These are phyloP conservation scores for Lantana camara DNA, from an alignment of 257 asterid species.

Conservation along the genomic window DNA sequence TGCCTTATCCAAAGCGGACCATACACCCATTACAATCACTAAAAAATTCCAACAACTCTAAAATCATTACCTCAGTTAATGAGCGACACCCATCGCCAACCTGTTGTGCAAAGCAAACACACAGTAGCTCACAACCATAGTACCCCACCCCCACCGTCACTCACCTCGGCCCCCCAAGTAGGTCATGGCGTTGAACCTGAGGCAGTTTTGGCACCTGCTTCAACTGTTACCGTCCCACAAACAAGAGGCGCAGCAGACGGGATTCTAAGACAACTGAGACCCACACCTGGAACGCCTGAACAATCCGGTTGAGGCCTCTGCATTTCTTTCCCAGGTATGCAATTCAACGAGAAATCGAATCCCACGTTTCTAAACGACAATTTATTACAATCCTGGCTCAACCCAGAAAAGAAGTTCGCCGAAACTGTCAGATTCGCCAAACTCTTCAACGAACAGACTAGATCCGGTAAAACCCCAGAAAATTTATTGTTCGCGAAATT, in stretches of 20 bases:
- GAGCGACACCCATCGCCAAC: conserved; percentile 35
- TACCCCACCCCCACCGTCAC: background rate
- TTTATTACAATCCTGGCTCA: conserved; percentile 55
- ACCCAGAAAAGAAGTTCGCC: conserved; percentile 64
- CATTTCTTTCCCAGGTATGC: conserved; percentile 58
- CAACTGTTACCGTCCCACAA: conserved; percentile 48
- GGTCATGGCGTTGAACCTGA: conserved; percentile 5
- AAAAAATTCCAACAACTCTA: conserved; percentile 22
- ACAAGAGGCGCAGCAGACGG: conserved; percentile 47
- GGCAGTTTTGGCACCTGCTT: background rate
- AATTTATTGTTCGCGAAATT: conserved; percentile 60
- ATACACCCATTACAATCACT: background rate
- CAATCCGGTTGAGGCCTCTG: conserved; percentile 73
- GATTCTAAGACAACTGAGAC: conserved; percentile 61
- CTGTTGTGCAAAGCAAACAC: conserved; percentile 19
- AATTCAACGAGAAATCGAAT: conserved; percentile 64
- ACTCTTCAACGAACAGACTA: conserved; percentile 50
- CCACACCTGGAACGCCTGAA: conserved; percentile 50
- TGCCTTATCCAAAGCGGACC: background rate
- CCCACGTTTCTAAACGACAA: conserved; percentile 42
- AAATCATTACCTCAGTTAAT: conserved; percentile 36
- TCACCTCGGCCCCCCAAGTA: background rate
- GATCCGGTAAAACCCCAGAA: conserved; percentile 59
- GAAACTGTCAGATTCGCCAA: conserved; percentile 55
- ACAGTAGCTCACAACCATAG: background rate